Conservation (phyloP, 192 early-diverging fungal genomes). For the Pilobolus umbonatus region DNA sequence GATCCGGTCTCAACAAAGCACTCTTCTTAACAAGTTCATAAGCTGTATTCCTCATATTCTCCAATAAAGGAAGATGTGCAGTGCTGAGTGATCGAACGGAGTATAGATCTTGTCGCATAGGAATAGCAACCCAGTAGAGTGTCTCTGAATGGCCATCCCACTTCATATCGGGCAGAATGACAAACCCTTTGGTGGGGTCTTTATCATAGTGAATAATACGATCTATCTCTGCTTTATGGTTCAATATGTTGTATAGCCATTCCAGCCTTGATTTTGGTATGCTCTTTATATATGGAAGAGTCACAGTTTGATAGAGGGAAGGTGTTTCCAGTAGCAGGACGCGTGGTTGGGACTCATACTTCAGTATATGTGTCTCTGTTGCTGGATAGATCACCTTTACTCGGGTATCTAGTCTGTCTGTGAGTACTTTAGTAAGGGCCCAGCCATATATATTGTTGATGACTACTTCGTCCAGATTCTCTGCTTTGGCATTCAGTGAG, state of each 20-base stretch:
- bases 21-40: slow-evolving; percentile 35
- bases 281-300: slow-evolving; percentile 57
- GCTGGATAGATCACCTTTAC: slow-evolving; percentile 61
- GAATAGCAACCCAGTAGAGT: slow-evolving; percentile 65
- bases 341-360: slow-evolving; percentile 62
- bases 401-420: slow-evolving; percentile 44
- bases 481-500: slow-evolving; percentile 26
- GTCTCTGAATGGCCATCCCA: slow-evolving; percentile 65
- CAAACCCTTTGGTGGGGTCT: slow-evolving; percentile 59
- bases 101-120: slow-evolving; percentile 46
- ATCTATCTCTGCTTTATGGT: slow-evolving; percentile 58
- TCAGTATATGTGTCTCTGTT: slow-evolving; percentile 64
- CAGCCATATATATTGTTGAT: slow-evolving; percentile 69
- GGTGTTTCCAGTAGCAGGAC: slow-evolving; percentile 62
- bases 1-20: slow-evolving; percentile 48
- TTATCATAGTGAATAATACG: slow-evolving; percentile 58
- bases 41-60: slow-evolving; percentile 53
- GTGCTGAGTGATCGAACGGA: slow-evolving; percentile 60
- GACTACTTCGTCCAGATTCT: slow-evolving; percentile 38
- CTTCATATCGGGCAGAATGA: slow-evolving; percentile 78
- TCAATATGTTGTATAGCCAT: slow-evolving; percentile 79
- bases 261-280: slow-evolving; percentile 55
- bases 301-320: slow-evolving; percentile 45
- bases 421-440: slow-evolving; percentile 44
- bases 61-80: slow-evolving; percentile 57